Base-by-base conservation (phyloP, 768 basidiomycete genomes). In the Agaricus sinodeliciosus region DNA sequence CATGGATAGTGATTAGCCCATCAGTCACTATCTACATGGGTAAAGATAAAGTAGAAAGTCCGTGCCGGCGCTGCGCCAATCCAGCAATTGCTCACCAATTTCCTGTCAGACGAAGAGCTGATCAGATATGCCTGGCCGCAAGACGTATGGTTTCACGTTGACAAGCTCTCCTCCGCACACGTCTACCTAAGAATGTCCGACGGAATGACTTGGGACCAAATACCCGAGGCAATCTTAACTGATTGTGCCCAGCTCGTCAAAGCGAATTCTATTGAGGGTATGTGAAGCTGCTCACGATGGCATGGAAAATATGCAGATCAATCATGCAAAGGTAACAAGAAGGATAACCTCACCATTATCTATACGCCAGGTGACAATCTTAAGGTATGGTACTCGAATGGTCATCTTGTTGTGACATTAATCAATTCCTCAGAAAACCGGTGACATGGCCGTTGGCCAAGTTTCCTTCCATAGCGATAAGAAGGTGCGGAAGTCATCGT, bases 191-290 rank as follows among this genome's bases (percentile, higher is more conserved):
- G 94, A 31, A 82, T 97, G 75, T 79, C 89, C 0, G 79, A 81
- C 2, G 73, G 70, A n/a, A 87, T 94, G 76, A 66, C 73, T 27
- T 97, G 94, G 91, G 94, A 98, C 5, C 67, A 72, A n/a, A 87
- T 98, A 35, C 94, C 96, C 0, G 76, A 85, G 50, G 71, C 78
- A 1, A 69, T 97, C 5, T 70, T 97, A 16, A 73, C 72, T 11
- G 95, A 98, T 67, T 90, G 90, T 57, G 91, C 91, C 1, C 96
- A 98, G 65, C 76, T 99, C 1, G 95, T 97, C 28, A 99, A 99
- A 67, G 94, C 94, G 1, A 97, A 97, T 62, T 94, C 92, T 9
- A 98, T 98, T 51, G 92, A 96, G 73, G 94, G 94, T 88, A 54
- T 40, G 60, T 54, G 15, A 2, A 15, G 2, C 37, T 50, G 25